Evolutionary conservation across 1,284 basidiomycete species (phyloP).

Genomic region (Sporisorium scitamineum): DNA sequence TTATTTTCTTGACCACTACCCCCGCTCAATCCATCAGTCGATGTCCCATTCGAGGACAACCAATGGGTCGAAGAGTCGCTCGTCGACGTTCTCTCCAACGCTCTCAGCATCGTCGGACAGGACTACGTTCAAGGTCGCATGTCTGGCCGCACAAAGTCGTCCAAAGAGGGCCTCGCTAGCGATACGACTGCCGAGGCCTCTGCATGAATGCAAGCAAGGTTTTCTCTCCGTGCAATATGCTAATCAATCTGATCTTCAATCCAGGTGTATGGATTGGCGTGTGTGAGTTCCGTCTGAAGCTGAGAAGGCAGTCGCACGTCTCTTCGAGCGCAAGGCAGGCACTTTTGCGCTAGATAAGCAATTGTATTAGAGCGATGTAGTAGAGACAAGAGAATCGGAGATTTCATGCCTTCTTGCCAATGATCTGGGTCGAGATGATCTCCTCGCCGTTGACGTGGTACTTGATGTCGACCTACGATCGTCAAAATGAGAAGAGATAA

Average conservation of each 20-base stretch:
- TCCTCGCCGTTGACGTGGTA: constrained; percentile 63
- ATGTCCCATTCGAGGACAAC: constrained; percentile 62
- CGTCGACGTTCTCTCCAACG: constrained; percentile 63
- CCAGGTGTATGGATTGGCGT: background rate
- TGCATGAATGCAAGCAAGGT: background rate
- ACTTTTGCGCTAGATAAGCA: constrained; percentile 15
- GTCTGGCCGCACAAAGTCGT: constrained; percentile 49
- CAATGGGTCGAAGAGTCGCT: constrained; percentile 67
- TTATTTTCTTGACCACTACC: too few relatives aligned
- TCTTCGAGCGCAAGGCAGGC: background rate
- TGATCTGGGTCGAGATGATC: constrained; percentile 61
- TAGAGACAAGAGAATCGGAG: background rate
- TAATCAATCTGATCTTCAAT: background rate
- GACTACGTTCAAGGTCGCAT: constrained; percentile 63
- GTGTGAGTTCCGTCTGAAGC: background rate
- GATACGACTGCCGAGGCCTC: constrained; percentile 4
- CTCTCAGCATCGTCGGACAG: constrained; percentile 61
- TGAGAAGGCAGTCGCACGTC: background rate
- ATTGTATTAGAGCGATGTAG: constrained; percentile 22
- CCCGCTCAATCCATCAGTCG: constrained; percentile 44
- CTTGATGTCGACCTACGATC: constrained; percentile 58
- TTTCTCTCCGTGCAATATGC: background rate
- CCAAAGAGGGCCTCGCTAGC: constrained; percentile 38
- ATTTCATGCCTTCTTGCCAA: constrained; percentile 56
- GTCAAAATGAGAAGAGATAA: background rate